phyloP scores from a whole-genome alignment of 2,329 filamentous ascomycete genomes.

The Alternaria gansuensis region DNA sequence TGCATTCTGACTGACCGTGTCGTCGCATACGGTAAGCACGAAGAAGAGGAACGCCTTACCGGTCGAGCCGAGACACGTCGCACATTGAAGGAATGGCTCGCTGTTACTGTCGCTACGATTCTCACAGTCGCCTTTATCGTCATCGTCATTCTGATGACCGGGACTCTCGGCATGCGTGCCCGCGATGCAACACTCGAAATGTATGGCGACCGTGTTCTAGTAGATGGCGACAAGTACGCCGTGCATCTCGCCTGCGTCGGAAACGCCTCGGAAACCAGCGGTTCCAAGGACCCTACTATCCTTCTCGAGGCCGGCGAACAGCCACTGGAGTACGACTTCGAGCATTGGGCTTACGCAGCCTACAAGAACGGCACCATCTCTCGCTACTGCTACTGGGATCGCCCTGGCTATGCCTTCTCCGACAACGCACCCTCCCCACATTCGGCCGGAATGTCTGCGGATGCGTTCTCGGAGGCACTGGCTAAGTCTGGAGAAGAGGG shows the following conservation, averaged over 20 bases:
- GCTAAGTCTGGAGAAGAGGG: constrained; percentile 81
- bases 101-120: constrained; percentile 77
- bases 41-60: constrained; percentile 92
- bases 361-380: constrained; percentile 81
- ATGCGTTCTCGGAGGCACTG: constrained; percentile 86
- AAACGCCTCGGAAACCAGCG: constrained; percentile 66
- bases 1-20: constrained; percentile 79
- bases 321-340: constrained; percentile 80
- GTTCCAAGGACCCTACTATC: constrained; percentile 74
- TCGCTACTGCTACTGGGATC: constrained; percentile 94
- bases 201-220: constrained; percentile 78
- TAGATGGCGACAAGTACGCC: constrained; percentile 84
- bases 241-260: constrained; percentile 87
- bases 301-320: constrained; percentile 84
- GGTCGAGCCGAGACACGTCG: constrained; percentile 86
- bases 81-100: constrained; percentile 82
- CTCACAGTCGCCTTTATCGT: constrained; percentile 73
- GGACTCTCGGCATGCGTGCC: constrained; percentile 79
- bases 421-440: constrained; percentile 95
- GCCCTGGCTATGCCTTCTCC: constrained; percentile 86
- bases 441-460: constrained; percentile 90
- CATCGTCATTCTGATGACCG: constrained; percentile 77
- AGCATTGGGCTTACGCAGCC: constrained; percentile 79
- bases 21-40: constrained; percentile 89
- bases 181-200: constrained; percentile 77